Evolutionary conservation across 2,329 filamentous ascomycete genomes (phyloP), one percentile per base, ranked within the genome.

Genomic region (Dryadomyces quercus-mongolicae): DNA sequence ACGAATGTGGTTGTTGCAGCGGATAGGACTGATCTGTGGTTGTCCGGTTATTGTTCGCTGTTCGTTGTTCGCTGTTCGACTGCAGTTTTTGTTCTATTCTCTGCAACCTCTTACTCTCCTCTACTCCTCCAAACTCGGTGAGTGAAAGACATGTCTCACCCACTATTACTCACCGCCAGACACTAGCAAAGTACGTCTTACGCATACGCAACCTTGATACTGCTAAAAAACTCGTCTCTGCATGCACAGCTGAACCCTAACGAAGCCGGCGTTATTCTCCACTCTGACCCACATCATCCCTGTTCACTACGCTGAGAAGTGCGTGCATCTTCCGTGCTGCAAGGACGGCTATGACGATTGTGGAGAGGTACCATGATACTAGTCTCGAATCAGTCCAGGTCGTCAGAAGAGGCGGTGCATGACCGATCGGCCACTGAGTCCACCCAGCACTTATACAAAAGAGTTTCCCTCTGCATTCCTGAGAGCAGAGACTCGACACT

Each of bases 241-340:
- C 25, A 46, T 36, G 12, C n/a, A n/a, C 22, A 52, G 51, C 51
- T 46, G 51, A 52, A 46, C 20, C 43, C 51, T 25, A 52, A 46
- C 51, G 16, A 52, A 38, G 43, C 43, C 51, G 43, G 18, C 51
- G n/a, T n/a, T 13, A 3, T n/a, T 40, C 15, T 31, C 25, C 51
- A 44, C 21, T 20, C 16, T 5, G 31, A 20, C 25, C 21, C 38
- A 18, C 38, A 21, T 15, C 49, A 36, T 21, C 47, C 31, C 47
- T 49, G 47, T 15, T 43, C 9, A 16, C 25, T 5, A 2, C 38
- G 20, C 22, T 20, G 12, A 12, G 20, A 38, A 52, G 42, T 52
- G 50, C 50, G 42, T 45, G 50, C 50, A 45, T 16, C n/a, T 22
- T 50, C 34, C 49, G 21, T 42, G 21, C 36, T 44, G 21, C 21